A percentile compares a stretch with the other conserved stretches of the same genome.
These are phyloP conservation scores for Parmelia sp. DNA, from an alignment of 495 filamentous ascomycete species.

Conservation along the genomic window DNA sequence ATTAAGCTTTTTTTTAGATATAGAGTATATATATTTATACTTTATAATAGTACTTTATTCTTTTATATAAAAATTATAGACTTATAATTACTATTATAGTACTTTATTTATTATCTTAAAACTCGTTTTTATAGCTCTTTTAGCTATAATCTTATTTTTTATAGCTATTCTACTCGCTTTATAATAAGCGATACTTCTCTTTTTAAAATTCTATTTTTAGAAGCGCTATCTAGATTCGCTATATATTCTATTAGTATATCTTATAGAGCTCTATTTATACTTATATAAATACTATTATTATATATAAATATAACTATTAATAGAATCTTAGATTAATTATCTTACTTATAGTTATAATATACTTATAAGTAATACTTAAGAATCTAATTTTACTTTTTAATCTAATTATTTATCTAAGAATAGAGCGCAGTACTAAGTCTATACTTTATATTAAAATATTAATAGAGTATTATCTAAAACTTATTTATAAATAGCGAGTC, in stretches of 20 bases:
- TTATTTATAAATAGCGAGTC: background rate
- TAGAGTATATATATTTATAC: background rate
- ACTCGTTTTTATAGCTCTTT: background rate
- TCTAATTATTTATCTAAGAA: background rate
- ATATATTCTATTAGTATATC: background rate
- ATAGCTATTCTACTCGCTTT: no score
- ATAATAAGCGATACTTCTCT: no score
- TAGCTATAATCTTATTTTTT: no score
- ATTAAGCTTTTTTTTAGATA: background rate
- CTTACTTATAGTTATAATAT: slow-evolving; percentile 25
- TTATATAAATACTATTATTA: background rate
- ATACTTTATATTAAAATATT: background rate
- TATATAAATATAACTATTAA: background rate
- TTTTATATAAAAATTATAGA: background rate
- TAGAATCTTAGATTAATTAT: slow-evolving; percentile 12
- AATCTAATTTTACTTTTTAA: slow-evolving; percentile 17
- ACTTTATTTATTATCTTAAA: background rate
- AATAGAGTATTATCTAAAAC: background rate
- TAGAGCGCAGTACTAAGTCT: background rate
- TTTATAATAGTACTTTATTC: background rate
- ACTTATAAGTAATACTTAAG: slow-evolving; percentile 24
- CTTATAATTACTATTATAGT: background rate
- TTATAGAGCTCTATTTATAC: background rate
- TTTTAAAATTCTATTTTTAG: background rate
- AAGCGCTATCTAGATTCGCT: background rate